Evolutionary conservation across 2,329 filamentous ascomycete genomes (phyloP).

Genomic region (Chaetomium olivaceum): DNA sequence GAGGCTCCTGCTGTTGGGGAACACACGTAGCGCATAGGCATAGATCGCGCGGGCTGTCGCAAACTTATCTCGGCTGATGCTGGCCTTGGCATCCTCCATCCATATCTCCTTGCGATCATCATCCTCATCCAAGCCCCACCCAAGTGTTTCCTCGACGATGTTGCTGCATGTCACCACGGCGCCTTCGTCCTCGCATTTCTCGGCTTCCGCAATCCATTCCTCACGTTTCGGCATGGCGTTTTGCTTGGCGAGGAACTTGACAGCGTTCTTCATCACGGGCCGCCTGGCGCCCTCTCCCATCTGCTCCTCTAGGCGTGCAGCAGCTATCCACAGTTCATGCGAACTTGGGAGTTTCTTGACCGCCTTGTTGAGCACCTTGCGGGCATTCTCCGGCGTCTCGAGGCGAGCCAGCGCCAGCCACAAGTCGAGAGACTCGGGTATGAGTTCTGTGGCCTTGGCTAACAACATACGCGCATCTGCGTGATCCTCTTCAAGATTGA

Average conservation of each 20-base stretch:
- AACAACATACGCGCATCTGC: conserved; percentile 85
- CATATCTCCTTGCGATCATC: conserved; percentile 95
- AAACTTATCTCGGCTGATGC: conserved; percentile 78
- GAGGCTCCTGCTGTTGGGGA: conserved; percentile 81
- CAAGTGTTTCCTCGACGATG: conserved; percentile 89
- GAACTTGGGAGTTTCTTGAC: conserved; percentile 92
- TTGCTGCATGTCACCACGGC: conserved; percentile 82
- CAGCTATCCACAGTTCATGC: conserved; percentile 95
- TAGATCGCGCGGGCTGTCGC: conserved; percentile 93
- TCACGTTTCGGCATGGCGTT: conserved; percentile 96
- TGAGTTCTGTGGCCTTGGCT: conserved; percentile 92
- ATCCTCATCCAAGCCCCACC: conserved; percentile 91
- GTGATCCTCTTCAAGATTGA: conserved; percentile 90
- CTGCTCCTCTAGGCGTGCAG: conserved; percentile 86
- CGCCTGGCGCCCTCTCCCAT: conserved; percentile 74
- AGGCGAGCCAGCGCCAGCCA: conserved; percentile 93
- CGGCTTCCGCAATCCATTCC: conserved; percentile 93
- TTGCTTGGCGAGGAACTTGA: conserved; percentile 84
- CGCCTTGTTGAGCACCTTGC: conserved; percentile 92
- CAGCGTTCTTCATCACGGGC: conserved; percentile 92
- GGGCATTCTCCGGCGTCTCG: conserved; percentile 86
- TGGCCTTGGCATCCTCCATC: conserved; percentile 87
- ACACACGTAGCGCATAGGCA: conserved; percentile 84
- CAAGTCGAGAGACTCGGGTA: conserved; percentile 88
- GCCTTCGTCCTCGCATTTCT: conserved; percentile 91